Evolutionary conservation across 768 basidiomycete genomes (phyloP), one percentile per base, ranked within the genome.

Genomic region (Lactarius psammicola): DNA sequence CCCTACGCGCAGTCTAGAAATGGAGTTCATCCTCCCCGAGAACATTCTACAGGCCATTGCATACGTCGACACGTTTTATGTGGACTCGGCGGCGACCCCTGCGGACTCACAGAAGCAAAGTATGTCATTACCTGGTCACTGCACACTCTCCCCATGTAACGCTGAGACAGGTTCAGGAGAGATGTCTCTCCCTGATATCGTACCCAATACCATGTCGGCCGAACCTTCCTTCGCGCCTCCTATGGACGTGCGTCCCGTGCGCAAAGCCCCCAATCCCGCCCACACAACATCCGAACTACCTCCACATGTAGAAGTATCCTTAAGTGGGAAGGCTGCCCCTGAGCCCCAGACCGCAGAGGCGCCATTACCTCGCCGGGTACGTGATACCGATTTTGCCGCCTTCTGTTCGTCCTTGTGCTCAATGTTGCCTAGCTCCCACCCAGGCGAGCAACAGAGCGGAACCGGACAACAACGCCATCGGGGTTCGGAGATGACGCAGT

Each of bases 41-140:
- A 77, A 79, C n/a, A 63, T 92, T 20, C 67, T 87, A 8, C 78
- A 86, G 62, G 83, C 85, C 2, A 82, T 81, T 10, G 72, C 80
- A 2, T 72, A 78, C 30, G 73, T 76, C 0, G 77, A 82, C 58
- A 60, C 68, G 0, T 76, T 76, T 10, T 71, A 74, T 23, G 66
- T 83, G 1, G 73, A 72, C 31, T 74, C 84, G 1, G 70, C 81
- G 1, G 71, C 78, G 13, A 68, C 76, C 13, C 75, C 81, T 68
- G 40, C 56, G 17, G 62, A 57, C 44, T 56, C 64, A 10, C 65
- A 66, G 31, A 64, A 36, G 26, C 57, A 66, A 63, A 55, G 69
- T 70, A 13, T 30, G 66, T 23, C 6, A 18, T 40, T 40, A 13
- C 10, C 18, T 68, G 33, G 28, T 31, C 23, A 31, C 49, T 8